Evolutionary conservation across 2,329 filamentous ascomycete genomes (phyloP).

Genomic region (Ascomycota sp.): DNA sequence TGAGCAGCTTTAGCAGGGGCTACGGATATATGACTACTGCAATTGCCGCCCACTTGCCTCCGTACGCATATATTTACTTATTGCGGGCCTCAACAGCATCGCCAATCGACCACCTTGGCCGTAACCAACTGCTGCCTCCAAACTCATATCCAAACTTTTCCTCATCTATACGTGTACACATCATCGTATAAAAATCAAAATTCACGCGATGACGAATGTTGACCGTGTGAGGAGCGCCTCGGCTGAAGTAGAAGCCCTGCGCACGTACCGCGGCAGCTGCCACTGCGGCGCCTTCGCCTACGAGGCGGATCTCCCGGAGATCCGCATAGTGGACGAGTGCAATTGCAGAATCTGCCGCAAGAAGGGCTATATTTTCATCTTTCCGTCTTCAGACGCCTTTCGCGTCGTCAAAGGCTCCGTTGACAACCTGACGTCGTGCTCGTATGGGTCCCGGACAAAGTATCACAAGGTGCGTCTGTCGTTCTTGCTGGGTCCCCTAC

Average conservation of each 20-base stretch:
- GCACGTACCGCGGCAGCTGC: slow-evolving; percentile 34
- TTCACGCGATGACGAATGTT: background rate
- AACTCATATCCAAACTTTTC: too few relatives aligned
- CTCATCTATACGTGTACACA: too few relatives aligned
- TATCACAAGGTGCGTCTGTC: slow-evolving; percentile 18
- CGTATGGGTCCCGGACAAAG: slow-evolving; percentile 17
- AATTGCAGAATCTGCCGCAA: slow-evolving; percentile 46
- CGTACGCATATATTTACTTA: too few relatives aligned
- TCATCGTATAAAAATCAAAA: too few relatives aligned
- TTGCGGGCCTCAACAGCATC: too few relatives aligned
- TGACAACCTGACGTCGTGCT: slow-evolving; percentile 21
- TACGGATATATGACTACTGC: too few relatives aligned
- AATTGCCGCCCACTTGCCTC: too few relatives aligned
- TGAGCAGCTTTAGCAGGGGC: too few relatives aligned
- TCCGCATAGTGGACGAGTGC: slow-evolving; percentile 34
- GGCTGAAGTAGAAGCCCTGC: too few relatives aligned
- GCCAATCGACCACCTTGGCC: too few relatives aligned
- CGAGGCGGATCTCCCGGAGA: slow-evolving; percentile 30
- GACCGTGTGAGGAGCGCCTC: too few relatives aligned
- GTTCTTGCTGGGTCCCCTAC: background rate
- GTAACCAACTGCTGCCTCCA: too few relatives aligned
- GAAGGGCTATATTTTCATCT: slow-evolving; percentile 22
- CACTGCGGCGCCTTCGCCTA: slow-evolving; percentile 35
- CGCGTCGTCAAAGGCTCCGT: slow-evolving; percentile 25
- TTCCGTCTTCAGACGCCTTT: slow-evolving; percentile 13